A percentile compares a stretch with the other conserved stretches of the same genome.
These are phyloP conservation scores for Emergomyces africanus DNA, from an alignment of 2,329 filamentous ascomycete genomes.

Conservation along the genomic window DNA sequence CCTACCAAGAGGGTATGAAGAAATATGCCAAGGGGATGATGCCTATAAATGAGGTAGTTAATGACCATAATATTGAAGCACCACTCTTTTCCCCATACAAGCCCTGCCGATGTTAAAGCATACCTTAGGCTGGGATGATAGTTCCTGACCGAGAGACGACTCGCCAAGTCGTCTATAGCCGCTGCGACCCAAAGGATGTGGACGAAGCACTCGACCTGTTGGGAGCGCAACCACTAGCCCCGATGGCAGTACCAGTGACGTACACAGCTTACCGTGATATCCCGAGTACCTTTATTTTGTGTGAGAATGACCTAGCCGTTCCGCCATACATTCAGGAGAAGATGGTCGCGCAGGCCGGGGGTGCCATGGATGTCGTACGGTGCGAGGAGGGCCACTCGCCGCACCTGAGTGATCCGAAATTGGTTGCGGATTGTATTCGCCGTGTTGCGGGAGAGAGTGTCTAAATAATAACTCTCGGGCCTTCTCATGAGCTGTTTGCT, in stretches of 20 bases:
- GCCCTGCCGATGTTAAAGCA: not conserved
- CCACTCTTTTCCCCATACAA: not conserved
- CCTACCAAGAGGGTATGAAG: conserved; percentile 9
- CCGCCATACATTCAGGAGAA: conserved; percentile 12
- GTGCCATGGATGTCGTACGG: conserved; percentile 16
- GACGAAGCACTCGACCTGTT: conserved; percentile 15
- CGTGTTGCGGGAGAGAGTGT: conserved; percentile 14
- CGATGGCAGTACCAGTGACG: conserved; percentile 16
- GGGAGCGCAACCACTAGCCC: conserved; percentile 15
- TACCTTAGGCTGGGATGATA: not conserved
- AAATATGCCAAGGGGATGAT: conserved; percentile 10
- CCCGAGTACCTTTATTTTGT: conserved; percentile 19
- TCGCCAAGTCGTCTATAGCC: conserved; percentile 11
- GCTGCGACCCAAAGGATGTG: conserved; percentile 15
- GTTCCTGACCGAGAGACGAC: not conserved
- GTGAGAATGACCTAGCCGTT: conserved; percentile 17
- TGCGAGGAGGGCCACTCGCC: conserved; percentile 20
- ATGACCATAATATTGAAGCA: conserved; percentile 6
- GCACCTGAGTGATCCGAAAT: conserved; percentile 17
- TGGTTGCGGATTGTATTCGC: conserved; percentile 15
- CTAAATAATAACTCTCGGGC: not conserved
- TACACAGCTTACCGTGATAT: conserved; percentile 19
- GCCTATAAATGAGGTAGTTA: conserved; percentile 10
- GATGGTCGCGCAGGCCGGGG: conserved; percentile 18
- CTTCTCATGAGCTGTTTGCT: not conserved